Conservation (phyloP, 75 land plant species). For the Picea sitchensis region DNA sequence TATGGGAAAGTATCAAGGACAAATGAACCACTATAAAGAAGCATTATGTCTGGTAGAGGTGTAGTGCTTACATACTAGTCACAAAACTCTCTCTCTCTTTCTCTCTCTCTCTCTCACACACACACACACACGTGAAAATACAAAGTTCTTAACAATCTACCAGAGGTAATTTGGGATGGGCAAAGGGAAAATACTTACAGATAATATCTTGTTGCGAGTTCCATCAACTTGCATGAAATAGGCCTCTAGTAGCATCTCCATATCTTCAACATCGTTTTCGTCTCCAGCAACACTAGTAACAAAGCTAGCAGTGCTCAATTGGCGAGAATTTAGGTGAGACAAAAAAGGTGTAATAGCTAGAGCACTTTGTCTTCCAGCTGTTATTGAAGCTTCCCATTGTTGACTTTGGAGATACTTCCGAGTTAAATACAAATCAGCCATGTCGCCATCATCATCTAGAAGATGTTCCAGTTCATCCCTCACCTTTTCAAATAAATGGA, state of each 20-base stretch:
- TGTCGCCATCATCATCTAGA: conserved; percentile 90
- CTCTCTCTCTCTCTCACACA: too few relatives aligned
- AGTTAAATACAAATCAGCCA: conserved; percentile 91
- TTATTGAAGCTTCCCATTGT: conserved; percentile 54
- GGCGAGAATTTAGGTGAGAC: conserved; percentile 33
- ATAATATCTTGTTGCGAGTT: conserved; percentile 82
- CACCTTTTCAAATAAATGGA: conserved; percentile 40
- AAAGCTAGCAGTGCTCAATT: conserved; percentile 52
- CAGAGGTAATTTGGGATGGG: too few relatives aligned
- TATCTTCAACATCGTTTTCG: conserved; percentile 85
- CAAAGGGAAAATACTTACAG: conserved; percentile 40
- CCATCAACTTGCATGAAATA: conserved; percentile 98
- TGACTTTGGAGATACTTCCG: conserved; percentile 73
- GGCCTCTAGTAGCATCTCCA: conserved; percentile 98
- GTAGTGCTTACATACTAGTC: too few relatives aligned
- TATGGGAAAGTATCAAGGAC: too few relatives aligned
- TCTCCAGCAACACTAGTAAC: conserved; percentile 39
- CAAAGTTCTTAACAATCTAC: too few relatives aligned
- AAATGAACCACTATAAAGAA: too few relatives aligned
- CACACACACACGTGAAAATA: too few relatives aligned
- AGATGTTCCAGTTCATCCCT: conserved; percentile 97
- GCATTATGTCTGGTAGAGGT: too few relatives aligned
- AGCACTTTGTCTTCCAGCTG: conserved; percentile 28
- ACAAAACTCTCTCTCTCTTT: too few relatives aligned
- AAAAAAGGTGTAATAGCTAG: conserved; percentile 35